These are phyloP conservation scores for Malus hybrid DNA, from an alignment of 331 rosid species.

Conservation along the genomic window DNA sequence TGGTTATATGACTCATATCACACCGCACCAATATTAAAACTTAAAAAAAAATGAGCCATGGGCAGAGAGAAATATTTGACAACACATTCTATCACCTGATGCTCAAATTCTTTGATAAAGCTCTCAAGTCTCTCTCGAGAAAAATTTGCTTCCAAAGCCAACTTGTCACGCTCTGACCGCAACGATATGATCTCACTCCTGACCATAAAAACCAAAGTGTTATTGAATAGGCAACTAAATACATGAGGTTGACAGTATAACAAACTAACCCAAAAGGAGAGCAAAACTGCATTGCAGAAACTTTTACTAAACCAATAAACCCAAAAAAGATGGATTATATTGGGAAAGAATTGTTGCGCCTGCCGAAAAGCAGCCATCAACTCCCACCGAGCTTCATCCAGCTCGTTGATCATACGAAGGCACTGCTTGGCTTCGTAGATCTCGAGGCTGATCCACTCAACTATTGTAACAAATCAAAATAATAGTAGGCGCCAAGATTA, in stretches of 20 bases:
- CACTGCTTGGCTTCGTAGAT: too few species aligned
- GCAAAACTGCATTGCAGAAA: neutral
- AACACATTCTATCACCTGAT: conserved; percentile 40
- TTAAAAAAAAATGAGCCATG: neutral
- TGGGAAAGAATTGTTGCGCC: too few species aligned
- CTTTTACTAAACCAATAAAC: too few species aligned
- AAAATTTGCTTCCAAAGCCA: conserved; percentile 60
- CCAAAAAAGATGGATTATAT: too few species aligned
- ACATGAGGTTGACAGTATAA: neutral
- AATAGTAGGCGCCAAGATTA: neutral
- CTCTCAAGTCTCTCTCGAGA: conserved; percentile 66
- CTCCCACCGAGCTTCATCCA: too few species aligned
- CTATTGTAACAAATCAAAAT: neutral
- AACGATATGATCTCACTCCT: conserved; percentile 63
- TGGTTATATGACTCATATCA: neutral
- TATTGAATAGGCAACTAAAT: neutral
- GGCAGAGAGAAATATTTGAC: neutral
- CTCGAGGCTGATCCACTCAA: too few species aligned
- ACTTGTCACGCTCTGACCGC: conserved; percentile 71
- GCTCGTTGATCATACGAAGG: too few species aligned
- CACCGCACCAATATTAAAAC: neutral
- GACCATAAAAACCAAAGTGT: neutral
- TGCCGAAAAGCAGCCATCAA: too few species aligned
- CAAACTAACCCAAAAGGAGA: neutral
- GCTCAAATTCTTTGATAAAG: conserved; percentile 65